Base-by-base conservation (phyloP, 2,329 filamentous ascomycete species). In the Colletotrichum eleusines region DNA sequence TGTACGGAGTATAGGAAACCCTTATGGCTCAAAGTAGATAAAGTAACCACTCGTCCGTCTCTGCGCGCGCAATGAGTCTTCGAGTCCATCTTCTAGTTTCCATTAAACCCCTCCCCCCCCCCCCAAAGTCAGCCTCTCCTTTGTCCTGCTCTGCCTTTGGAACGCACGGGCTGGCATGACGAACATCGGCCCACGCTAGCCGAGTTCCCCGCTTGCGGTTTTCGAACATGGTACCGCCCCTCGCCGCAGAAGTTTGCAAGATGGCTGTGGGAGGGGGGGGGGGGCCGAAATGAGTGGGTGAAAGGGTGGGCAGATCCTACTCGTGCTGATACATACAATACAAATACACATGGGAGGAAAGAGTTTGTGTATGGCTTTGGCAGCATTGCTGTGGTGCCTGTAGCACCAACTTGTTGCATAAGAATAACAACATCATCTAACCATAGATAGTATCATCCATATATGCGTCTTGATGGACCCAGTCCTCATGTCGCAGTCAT, bases 191-290 rank as follows among this genome's bases (percentile, higher is more conserved):
- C 28, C 61, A 38, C 63, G 54, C 58, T 53, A 51, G 35, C 16
- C 9, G 42, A 23, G 44, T 20, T 44, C 40, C 28, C 54, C 54
- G 66, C 62, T 66, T 60, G 66, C 66, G 66, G 62, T 8, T n/a
- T 44, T 44, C 8, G 18, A n/a, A 44, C 20, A 44, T 4, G 42
- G 42, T 3, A 23, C 28, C n/a, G n/a, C n/a, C 44, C 20, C 26
- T 42, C 20, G 16, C 60, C 26, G 40, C 20, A 44, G 31, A 63
- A 59, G 51, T 9, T 38, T 58, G 12, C 7, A 61, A n/a, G 38
- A 38, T 18, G 33, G 59, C n/a, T 23, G 26, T 44, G 38, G 11
- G 40, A n/a, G n/a, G n/a, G n/a, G n/a, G 38, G 31, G n/a, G 9
- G 40, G 40, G 42, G 38, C 28, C 33, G 38, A n/a, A 50, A 33